Base-by-base conservation (phyloP, 352 stramenopile species). In the Pythium aristosporum region DNA sequence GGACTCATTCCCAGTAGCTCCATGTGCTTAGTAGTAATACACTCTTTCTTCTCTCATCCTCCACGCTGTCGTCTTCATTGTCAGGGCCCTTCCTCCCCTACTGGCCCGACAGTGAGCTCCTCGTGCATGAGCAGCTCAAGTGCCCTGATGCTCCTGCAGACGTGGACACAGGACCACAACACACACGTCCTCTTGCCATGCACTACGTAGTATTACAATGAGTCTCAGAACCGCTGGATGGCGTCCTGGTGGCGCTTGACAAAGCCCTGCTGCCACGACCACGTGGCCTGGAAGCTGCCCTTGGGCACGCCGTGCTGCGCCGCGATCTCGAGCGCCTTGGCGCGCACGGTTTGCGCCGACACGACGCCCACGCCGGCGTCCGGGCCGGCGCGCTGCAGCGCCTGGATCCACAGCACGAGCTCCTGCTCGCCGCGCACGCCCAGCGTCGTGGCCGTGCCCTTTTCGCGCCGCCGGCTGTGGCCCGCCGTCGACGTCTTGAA, bases 231-330 rank as follows among this genome's bases (percentile, higher is more conserved):
- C 12, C 60, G 53, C n/a, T 58, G 51, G 49, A 69, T 65, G 32
- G 59, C 41, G 57, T 68, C 47, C 20, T 75, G 69, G 46, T 80
- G 73, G 41, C 73, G 73, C 58, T 74, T 75, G 62, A 77, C 64
- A 32, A 79, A 79, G 21, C 61, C 72, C 32, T 74, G 69, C 59
- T 79, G 72, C 72, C 73, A 80, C n/a, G 69, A 74, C 73, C 73
- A 80, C 51, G 73, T 80, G 16, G 73, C 73, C 55, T 75, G 73
- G 62, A 80, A 80, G 58, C 61, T 69, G 46, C 73, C 73, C 2
- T 46, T 3, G 0, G 73, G 73, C 49, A 80, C 71, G 56, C 61
- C 67, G 54, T 77, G 69, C 61, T 66, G 67, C 49, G 57, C 63
- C 16, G 73, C 69, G 63, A 80, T 80, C 53, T 75, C 69, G 15